phyloP scores from a whole-genome alignment of 106 monocot species.

The Xerophyta viscosa region DNA sequence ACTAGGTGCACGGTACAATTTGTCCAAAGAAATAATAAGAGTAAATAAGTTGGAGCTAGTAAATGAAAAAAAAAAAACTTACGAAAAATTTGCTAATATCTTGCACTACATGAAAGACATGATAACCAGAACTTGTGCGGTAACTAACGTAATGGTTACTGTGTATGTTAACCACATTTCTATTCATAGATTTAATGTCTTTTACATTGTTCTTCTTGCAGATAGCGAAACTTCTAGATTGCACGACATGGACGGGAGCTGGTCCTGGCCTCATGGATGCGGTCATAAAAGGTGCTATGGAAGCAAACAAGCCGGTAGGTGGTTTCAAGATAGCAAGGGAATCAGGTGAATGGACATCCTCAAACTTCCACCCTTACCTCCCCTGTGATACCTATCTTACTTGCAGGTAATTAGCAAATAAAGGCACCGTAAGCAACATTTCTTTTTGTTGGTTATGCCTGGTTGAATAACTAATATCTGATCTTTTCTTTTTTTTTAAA shows the following conservation, averaged over 20 bases:
- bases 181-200: too few relatives aligned
- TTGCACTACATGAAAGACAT: too few relatives aligned
- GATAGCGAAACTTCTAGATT: constrained; percentile 66
- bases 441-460: background rate
- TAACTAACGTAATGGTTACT: too few relatives aligned
- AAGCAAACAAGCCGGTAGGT: constrained; percentile 73
- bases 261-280: constrained; percentile 99
- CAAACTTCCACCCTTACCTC: constrained; percentile 82
- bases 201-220: constrained; percentile 3
- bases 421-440: background rate
- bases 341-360: constrained; percentile 76
- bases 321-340: constrained; percentile 87
- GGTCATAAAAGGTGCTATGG: constrained; percentile 59
- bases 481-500: too few relatives aligned
- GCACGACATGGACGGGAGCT: constrained; percentile 93
- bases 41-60: too few relatives aligned
- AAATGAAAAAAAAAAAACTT: too few relatives aligned
- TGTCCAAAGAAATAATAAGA: too few relatives aligned
- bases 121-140: too few relatives aligned
- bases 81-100: too few relatives aligned
- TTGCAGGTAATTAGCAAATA: constrained; percentile 47
- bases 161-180: too few relatives aligned
- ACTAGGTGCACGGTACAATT: too few relatives aligned
- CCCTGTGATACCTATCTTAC: constrained; percentile 71
- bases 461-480: too few relatives aligned